phyloP scores from a whole-genome alignment of 495 filamentous ascomycete species.

The Lentithecium fluviatile region DNA sequence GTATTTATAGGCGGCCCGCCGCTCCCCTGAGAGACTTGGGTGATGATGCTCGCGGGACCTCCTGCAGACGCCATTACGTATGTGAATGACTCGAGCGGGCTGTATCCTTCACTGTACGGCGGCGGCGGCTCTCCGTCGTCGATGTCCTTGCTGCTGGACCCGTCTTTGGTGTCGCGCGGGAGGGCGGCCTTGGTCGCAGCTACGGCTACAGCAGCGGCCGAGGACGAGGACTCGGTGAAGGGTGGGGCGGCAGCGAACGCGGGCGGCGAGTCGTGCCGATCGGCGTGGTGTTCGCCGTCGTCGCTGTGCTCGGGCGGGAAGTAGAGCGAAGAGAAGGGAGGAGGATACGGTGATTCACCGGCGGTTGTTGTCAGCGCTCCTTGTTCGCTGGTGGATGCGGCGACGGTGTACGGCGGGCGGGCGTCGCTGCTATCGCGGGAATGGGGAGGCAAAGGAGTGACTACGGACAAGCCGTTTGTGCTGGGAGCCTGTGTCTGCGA shows the following conservation, averaged over 20 bases:
- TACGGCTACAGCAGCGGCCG: conserved; percentile 51
- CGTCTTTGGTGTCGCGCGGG: conserved; percentile 73
- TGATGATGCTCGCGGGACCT: conserved; percentile 96
- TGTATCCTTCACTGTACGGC: conserved; percentile 91
- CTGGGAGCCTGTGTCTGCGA: conserved; percentile 62
- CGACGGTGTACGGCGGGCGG: conserved; percentile 59
- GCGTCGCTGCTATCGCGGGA: conserved; percentile 40
- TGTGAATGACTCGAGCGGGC: conserved; percentile 87
- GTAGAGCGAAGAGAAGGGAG: conserved; percentile 66
- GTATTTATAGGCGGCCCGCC: conserved; percentile 81
- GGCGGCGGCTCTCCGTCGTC: conserved; percentile 92
- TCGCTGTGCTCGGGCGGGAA: conserved; percentile 44
- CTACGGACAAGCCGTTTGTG: conserved; percentile 65
- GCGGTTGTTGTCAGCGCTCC: conserved; percentile 52
- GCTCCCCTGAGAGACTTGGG: conserved; percentile 94
- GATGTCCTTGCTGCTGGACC: conserved; percentile 63
- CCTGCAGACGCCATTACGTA: conserved; percentile 98
- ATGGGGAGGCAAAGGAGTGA: conserved; percentile 41
- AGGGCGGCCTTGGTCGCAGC: conserved; percentile 84
- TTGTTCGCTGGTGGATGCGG: conserved; percentile 9
- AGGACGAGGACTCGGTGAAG: conserved; percentile 40
- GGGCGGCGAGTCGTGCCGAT: conserved; percentile 49
- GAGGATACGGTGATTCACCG: conserved; percentile 54
- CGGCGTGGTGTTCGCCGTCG: conserved; percentile 55
- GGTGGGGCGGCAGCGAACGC: conserved; percentile 52